Evolutionary conservation across 768 basidiomycete species (phyloP).

Genomic region (Pleurotus sapidus): DNA sequence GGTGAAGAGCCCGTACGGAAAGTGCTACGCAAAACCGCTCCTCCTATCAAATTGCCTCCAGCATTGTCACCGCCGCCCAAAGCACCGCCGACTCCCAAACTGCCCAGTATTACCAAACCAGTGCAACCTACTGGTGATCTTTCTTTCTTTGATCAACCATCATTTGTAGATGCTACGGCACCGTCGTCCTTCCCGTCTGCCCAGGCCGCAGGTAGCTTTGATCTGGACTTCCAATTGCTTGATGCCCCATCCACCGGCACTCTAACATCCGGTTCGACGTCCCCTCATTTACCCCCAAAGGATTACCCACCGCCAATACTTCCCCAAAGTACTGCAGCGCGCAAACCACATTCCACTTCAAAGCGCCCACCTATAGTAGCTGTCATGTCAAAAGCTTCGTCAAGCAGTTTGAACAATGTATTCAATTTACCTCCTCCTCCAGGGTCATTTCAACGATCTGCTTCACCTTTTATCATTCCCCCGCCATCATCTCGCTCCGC

Average conservation of each 20-base stretch:
- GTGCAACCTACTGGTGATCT: neutral
- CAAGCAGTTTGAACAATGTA: neutral
- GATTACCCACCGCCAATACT: neutral
- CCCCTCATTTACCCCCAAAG: neutral
- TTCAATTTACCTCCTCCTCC: slow-evolving; percentile 13
- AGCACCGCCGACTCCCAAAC: slow-evolving; percentile 16
- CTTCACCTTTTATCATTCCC: slow-evolving; percentile 6
- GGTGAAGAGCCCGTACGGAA: neutral
- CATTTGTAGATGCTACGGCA: neutral
- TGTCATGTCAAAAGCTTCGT: slow-evolving; percentile 5
- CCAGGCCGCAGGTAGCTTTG: neutral
- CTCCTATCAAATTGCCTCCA: slow-evolving; percentile 37
- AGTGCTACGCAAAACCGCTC: slow-evolving; percentile 13
- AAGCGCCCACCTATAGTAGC: neutral
- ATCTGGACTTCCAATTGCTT: slow-evolving; percentile 1
- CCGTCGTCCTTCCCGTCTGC: neutral
- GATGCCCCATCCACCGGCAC: neutral
- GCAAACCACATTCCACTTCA: neutral
- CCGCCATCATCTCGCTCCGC: slow-evolving; percentile 2
- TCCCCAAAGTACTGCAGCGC: neutral
- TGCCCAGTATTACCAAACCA: neutral
- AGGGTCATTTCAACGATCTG: slow-evolving; percentile 11
- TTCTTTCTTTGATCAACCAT: neutral
- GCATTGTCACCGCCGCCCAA: slow-evolving; percentile 37
- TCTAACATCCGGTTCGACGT: neutral